Conservation (phyloP, 306 rosid genomes). For the Sphenostylis stenocarpa region DNA sequence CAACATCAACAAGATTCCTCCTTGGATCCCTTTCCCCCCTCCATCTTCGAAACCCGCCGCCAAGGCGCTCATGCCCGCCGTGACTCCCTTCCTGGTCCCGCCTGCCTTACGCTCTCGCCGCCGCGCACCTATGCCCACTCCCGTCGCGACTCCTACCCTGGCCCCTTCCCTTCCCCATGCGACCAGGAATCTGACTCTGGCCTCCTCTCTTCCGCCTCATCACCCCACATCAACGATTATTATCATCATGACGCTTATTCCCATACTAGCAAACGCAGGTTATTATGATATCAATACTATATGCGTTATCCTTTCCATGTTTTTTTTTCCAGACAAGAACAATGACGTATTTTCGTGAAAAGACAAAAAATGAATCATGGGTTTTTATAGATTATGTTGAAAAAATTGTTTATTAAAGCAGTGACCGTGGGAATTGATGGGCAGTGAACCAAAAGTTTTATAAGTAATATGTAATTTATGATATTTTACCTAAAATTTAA, state of each 20-base stretch:
- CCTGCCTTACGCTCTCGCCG: slow-evolving; percentile 1
- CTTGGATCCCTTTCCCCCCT: not conserved
- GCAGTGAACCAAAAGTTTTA: too few relatives aligned
- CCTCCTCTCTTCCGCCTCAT: slow-evolving; percentile 9
- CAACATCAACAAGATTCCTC: slow-evolving; percentile 56
- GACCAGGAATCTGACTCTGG: slow-evolving; percentile 5
- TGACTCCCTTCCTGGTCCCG: slow-evolving; percentile 21
- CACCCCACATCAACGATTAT: not conserved
- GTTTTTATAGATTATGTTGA: too few relatives aligned
- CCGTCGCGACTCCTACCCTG: slow-evolving; percentile 39
- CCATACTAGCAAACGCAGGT: not conserved
- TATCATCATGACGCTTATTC: not conserved
- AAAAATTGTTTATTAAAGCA: too few relatives aligned
- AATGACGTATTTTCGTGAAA: too few relatives aligned
- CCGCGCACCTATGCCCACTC: not conserved
- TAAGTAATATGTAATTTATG: too few relatives aligned
- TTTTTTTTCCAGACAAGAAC: too few relatives aligned
- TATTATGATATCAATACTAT: too few relatives aligned
- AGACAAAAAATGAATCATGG: too few relatives aligned
- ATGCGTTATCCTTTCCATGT: too few relatives aligned
- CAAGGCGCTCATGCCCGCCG: not conserved
- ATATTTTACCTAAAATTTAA: too few relatives aligned
- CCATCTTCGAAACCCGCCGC: not conserved
- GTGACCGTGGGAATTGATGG: too few relatives aligned
- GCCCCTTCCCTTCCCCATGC: slow-evolving; percentile 29